Base-by-base conservation (phyloP, 2,329 filamentous ascomycete species). In the Talaromyces sp. region DNA sequence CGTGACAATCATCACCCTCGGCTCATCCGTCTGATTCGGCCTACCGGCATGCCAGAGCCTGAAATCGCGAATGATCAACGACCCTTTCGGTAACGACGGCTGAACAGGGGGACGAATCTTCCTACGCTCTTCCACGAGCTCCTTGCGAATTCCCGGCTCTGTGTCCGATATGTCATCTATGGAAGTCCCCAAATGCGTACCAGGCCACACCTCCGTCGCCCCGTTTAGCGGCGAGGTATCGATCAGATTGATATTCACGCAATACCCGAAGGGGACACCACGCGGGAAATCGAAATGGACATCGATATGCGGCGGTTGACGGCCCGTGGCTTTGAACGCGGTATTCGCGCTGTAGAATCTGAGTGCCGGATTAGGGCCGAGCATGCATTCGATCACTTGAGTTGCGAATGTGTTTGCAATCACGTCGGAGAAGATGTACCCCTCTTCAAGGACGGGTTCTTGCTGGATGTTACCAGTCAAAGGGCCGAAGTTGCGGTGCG, bases 141-240 rank as follows among this genome's bases (percentile, higher is more conserved):
- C 72, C 5, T 72, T 65, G 29, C 73, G 74, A 63, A 81, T 77
- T 63, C 64, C 70, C 63, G 68, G 68, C 40, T 70, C 65, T 61
- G 64, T 53, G 51, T 70, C 65, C 34, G 67, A 64, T 43, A 63
- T 38, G 8, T 66, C 60, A 67, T 64, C 76, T 73, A 65, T 75
- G 69, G 63, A 43, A 15, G 77, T 78, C 22, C 78, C 77, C n/a
- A 71, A 66, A 68, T 85, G 83, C 0, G 78, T 81, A 1, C 83
- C 83, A 0, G 80, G 76, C 83, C 83, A 85, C 17, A 85, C 71
- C 70, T 85, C 83, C 0, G 82, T 85, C 1, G 78, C 76, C 17
- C 83, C 83, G 61, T 84, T 84, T 15, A 78, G 71, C 1, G 79
- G 74, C 3, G 76, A 75, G 51, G 80, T 80, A 31, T 81, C 78